phyloP scores from a whole-genome alignment of 2,329 filamentous ascomycete species.

The Cladosporium sp. region DNA sequence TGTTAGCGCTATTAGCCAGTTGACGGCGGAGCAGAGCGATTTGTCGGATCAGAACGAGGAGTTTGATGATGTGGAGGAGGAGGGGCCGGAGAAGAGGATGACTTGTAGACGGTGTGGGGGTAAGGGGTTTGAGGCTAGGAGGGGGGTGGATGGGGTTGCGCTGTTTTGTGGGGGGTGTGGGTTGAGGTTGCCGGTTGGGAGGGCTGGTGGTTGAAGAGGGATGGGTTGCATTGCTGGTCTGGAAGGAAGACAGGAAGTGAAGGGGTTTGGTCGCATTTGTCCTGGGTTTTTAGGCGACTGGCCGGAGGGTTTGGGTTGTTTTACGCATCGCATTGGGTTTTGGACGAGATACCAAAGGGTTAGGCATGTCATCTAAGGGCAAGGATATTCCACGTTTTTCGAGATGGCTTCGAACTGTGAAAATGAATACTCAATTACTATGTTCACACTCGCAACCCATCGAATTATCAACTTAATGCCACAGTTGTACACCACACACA shows the following conservation, averaged over 20 bases:
- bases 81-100: slow-evolving; percentile 23
- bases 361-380: neutral
- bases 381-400: neutral
- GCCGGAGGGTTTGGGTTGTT: neutral
- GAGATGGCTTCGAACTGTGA: neutral
- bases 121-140: slow-evolving; percentile 63
- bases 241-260: neutral
- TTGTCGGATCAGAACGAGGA: slow-evolving; percentile 45
- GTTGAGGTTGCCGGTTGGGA: slow-evolving; percentile 1
- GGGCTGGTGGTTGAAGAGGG: neutral
- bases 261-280: neutral
- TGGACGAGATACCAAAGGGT: neutral
- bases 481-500: too few species aligned
- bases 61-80: slow-evolving; percentile 47
- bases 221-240: neutral
- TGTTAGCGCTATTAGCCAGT: slow-evolving; percentile 52
- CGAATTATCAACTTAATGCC: too few species aligned
- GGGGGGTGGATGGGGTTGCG: slow-evolving; percentile 53
- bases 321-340: neutral
- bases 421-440: too few species aligned
- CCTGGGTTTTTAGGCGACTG: neutral
- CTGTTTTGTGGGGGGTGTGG: slow-evolving; percentile 63
- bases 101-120: slow-evolving; percentile 60
- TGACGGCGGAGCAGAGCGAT: slow-evolving; percentile 58
- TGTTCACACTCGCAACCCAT: too few species aligned